Evolutionary conservation across 306 rosid genomes (phyloP), one percentile per base, ranked within the genome.

Genomic region (Begonia loranthoides): DNA sequence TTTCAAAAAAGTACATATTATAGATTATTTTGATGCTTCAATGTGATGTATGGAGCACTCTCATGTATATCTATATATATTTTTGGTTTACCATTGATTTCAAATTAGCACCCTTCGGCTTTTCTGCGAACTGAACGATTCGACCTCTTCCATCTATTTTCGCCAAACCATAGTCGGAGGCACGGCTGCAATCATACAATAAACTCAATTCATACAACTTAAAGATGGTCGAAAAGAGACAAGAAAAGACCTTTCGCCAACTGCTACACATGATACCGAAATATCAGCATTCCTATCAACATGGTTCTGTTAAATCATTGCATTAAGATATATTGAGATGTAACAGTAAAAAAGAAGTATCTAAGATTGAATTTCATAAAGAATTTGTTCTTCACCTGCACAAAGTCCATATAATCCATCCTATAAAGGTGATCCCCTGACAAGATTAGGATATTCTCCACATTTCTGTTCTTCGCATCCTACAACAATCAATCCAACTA

Each of bases 361-460:
- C 22, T 19, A 1, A 19, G 3, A 2, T 19, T 19, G n/a, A 11
- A 39, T 39, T 39, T 39, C 43, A 39, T 14, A 13, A 15, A 13
- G 12, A 8, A 55, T 61, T 13, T 15, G 51, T 14, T 59, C 44
- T 52, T 52, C 72, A 89, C 97, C 90, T 82, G 97, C 75, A 89
- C 69, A 40, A 89, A 80, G 58, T 89, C 87, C 87, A 76, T 79
- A 65, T 89, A 89, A 66, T 84, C 90, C 97, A 89, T 89, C 67
- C 97, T 68, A 58, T 89, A 89, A 15, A 89, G 79, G 65, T 89
- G 97, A 78, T 89, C 97, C 39, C 97, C 97, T 0, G 81, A 74
- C 79, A 89, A 73, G 59, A 89, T 89, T 66, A 89, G 13, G 24
- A 89, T 61, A 70, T 89, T 77, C 71, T 89, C 95, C 53, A 85